Percentiles rank a stretch among this genome's conserved stretches.
Evolutionary conservation across 179 eudicot genomes (phyloP).

Genomic region (Carnegiea gigantea): DNA sequence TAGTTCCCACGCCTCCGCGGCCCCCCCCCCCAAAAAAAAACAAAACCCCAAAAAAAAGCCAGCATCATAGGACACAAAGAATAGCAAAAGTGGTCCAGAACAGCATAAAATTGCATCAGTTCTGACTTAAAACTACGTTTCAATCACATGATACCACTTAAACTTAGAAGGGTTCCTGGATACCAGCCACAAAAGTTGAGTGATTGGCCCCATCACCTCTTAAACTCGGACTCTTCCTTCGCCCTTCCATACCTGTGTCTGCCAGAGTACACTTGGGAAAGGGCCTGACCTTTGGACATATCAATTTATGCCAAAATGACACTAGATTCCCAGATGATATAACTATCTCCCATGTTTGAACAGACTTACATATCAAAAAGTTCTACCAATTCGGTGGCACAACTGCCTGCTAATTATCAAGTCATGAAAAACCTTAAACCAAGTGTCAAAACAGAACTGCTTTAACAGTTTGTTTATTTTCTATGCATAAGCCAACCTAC

Average conservation of each 20-base stretch:
- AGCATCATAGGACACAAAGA: neutral
- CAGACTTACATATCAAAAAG: neutral
- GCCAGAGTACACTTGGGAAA: neutral
- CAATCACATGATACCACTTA: constrained; percentile 1
- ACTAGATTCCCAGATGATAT: neutral
- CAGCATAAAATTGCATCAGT: neutral
- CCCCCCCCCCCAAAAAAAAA: neutral
- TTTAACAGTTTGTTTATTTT: too few species aligned
- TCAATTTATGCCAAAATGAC: neutral
- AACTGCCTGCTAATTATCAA: neutral
- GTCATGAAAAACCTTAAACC: neutral
- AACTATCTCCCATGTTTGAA: neutral
- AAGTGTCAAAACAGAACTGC: neutral
- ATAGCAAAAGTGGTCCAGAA: neutral
- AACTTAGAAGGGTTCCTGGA: neutral
- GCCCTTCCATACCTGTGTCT: neutral
- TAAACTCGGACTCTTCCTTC: too few species aligned
- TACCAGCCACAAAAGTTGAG: neutral
- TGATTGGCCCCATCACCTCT: neutral
- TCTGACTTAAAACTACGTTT: neutral
- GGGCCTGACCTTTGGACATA: neutral
- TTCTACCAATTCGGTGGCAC: neutral
- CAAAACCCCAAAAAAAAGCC: too few species aligned
- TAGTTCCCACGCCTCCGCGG: neutral
- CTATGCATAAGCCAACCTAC: neutral